These are phyloP conservation scores for Wickerhamiella spandovensis DNA, from an alignment of 805 yeast species.

Conservation along the genomic window DNA sequence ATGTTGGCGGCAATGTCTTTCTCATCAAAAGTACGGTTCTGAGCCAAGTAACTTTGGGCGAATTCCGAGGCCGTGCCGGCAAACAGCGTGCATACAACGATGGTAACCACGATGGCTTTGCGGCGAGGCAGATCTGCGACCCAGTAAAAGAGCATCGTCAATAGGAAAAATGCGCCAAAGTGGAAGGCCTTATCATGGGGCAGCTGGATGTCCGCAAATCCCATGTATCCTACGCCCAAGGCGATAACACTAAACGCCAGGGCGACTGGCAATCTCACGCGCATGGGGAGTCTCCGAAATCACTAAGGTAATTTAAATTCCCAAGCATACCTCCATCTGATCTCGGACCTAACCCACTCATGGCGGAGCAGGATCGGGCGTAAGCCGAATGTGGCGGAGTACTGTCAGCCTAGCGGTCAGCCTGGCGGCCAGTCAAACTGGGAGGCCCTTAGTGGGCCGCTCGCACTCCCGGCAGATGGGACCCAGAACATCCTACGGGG, in stretches of 20 bases:
- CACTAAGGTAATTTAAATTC: background rate
- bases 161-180: conserved; percentile 24
- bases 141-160: conserved; percentile 31
- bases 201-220: conserved; percentile 26
- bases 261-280: conserved; percentile 15
- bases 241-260: conserved; percentile 13
- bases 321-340: background rate
- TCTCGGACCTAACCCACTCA: background rate
- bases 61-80: conserved; percentile 32
- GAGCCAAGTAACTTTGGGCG: conserved; percentile 21
- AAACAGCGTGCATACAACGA: conserved; percentile 22
- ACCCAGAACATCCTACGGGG: no score
- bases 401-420: no score
- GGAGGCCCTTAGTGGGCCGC: no score
- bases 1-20: conserved; percentile 28
- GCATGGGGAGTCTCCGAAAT: conserved; percentile 4
- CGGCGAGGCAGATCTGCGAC: conserved; percentile 27
- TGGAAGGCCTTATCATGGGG: conserved; percentile 28
- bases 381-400: no score
- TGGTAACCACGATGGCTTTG: conserved; percentile 25
- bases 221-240: conserved; percentile 15
- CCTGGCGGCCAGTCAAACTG: no score
- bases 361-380: no score
- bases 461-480: no score
- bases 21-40: conserved; percentile 26